Percentiles rank a stretch among this genome's conserved stretches.
Evolutionary conservation across 2,329 filamentous ascomycete species (phyloP).

Genomic region (Stachybotrys chartarum): DNA sequence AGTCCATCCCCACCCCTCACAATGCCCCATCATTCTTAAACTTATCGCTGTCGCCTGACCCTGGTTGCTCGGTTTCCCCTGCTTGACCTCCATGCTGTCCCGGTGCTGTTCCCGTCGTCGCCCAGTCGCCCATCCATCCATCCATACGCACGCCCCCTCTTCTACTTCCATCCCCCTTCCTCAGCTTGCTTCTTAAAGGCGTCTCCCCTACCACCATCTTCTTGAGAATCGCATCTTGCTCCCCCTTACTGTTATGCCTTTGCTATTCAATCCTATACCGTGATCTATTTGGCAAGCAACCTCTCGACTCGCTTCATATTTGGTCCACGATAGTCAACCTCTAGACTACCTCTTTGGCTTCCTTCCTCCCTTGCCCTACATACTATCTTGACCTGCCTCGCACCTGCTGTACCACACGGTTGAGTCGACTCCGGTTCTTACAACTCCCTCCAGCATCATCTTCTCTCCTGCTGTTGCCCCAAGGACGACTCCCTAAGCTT

Average conservation of each 20-base stretch:
- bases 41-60: slow-evolving; percentile 2
- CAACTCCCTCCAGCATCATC: too few species aligned
- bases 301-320: background rate
- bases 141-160: slow-evolving; percentile 1
- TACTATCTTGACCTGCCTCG: too few species aligned
- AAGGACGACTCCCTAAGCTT: too few species aligned
- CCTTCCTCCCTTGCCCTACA: background rate
- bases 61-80: background rate
- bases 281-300: background rate
- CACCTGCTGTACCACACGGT: too few species aligned
- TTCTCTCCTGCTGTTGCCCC: too few species aligned
- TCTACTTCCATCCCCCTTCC: background rate
- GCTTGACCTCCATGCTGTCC: background rate
- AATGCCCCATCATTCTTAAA: slow-evolving; percentile 2
- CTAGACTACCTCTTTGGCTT: background rate
- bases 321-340: background rate
- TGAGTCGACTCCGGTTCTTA: too few species aligned
- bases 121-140: background rate
- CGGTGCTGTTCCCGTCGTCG: background rate
- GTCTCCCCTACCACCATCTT: background rate
- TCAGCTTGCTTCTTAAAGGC: slow-evolving; percentile 1
- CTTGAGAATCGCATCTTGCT: slow-evolving; percentile 4
- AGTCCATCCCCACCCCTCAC: slow-evolving; percentile 14
- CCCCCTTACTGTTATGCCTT: background rate
- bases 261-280: background rate